Evolutionary conservation across 73 alveolate species (phyloP), one percentile per base, ranked within the genome.

Genomic region (Breviolum minutum): DNA sequence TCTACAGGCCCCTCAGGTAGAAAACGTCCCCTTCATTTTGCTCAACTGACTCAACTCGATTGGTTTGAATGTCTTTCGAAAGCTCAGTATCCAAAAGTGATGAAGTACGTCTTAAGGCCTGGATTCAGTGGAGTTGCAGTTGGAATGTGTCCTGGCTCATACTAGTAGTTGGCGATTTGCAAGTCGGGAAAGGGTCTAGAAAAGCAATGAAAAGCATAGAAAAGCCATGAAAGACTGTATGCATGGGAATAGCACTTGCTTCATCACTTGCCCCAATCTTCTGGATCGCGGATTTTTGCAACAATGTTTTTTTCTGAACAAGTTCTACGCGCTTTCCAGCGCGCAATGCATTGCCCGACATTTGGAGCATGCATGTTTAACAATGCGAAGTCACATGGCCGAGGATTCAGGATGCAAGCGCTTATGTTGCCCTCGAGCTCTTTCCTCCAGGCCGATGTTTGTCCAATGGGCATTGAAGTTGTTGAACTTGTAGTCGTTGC

Each of bases 81-180:
- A 29, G 13, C 22, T 7, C 19, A 24, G 5, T 14, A 54, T 48
- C 26, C 24, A 6, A 16, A 19, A 8, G 30, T 32, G 17, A 5
- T 80, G 30, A 30, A 16, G 68, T 11, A 2, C 7, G 17, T 24
- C 24, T 16, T 66, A 40, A 92, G 98, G 98, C 98, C 98, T 13
- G 79, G 81, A 6, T 92, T 92, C 81, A 76, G 98, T 62, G 98
- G 98, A 30, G 91, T 92, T 24, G 98, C 98, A 13, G 91, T 92
- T 40, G 98, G 98, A 13, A 63, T 54, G 98, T 64, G 22, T 7
- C 98, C 29, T 19, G 76, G 91, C 97, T 17, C 71, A 69, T 54
- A n/a, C n/a, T n/a, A n/a, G n/a, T n/a, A 40, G 54, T 40, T 40
- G 54, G 54, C 54, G 54, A 2, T 40, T 40, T 40, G 54, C 54